Evolutionary conservation across 257 asterid species (phyloP).

Genomic region (Marsdenia floribunda): DNA sequence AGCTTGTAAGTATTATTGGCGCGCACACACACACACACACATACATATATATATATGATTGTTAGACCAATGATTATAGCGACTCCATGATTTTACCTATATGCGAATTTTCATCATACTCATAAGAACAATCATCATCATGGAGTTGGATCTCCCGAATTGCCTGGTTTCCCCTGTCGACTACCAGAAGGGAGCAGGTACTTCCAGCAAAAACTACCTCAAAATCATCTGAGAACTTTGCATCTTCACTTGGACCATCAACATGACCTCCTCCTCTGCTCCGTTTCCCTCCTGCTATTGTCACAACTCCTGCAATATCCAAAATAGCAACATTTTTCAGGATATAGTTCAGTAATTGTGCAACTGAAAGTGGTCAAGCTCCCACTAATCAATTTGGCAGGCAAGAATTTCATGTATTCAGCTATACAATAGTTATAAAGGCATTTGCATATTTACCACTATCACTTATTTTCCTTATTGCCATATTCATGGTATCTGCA

Average conservation of each 20-base stretch:
- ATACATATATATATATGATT: not conserved
- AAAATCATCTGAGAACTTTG: slow-evolving; percentile 77
- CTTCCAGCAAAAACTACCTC: slow-evolving; percentile 67
- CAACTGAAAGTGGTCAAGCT: not conserved
- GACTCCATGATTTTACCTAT: slow-evolving; percentile 38
- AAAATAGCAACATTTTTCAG: not conserved
- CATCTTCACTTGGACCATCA: slow-evolving; percentile 96
- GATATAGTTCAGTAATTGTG: not conserved
- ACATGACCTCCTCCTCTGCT: slow-evolving; percentile 77
- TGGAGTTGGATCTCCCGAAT: slow-evolving; percentile 87
- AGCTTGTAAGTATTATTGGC: not conserved
- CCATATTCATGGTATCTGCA: slow-evolving; percentile 95
- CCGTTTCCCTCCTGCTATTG: slow-evolving; percentile 83
- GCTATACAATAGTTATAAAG: not conserved
- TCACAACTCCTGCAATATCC: slow-evolving; percentile 63
- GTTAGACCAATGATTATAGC: not conserved
- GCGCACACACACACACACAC: too few relatives aligned
- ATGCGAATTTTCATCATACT: slow-evolving; percentile 49
- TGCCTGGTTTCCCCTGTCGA: slow-evolving; percentile 90
- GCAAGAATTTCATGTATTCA: not conserved
- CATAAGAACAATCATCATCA: slow-evolving; percentile 64
- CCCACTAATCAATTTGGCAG: not conserved
- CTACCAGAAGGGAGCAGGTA: slow-evolving; percentile 77
- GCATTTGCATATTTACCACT: slow-evolving; percentile 37
- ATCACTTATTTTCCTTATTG: slow-evolving; percentile 78